These are phyloP conservation scores for Boletus rex-veris DNA, from an alignment of 768 basidiomycete genomes.

Conservation along the genomic window DNA sequence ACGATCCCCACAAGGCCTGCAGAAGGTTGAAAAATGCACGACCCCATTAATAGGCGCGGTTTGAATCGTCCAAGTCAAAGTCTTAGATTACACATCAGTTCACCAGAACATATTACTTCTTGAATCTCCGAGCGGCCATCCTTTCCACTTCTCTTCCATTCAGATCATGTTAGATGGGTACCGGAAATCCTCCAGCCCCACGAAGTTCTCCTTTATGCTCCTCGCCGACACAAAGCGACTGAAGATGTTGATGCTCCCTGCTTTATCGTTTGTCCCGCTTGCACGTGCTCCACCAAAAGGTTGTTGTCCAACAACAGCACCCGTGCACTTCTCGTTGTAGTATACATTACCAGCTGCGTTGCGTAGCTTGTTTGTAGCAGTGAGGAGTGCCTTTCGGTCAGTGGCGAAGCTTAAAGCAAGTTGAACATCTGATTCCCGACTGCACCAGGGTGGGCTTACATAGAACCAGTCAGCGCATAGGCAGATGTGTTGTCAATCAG, in stretches of 20 bases:
- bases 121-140: neutral
- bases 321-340: conserved; percentile 98
- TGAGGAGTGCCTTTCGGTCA: conserved; percentile 76
- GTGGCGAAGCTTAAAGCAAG: conserved; percentile 61
- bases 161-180: conserved; percentile 88
- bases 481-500: conserved; percentile 81
- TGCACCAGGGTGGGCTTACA: conserved; percentile 48
- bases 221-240: conserved; percentile 83
- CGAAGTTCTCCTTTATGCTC: conserved; percentile 97
- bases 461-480: conserved; percentile 93
- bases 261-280: conserved; percentile 98
- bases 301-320: conserved; percentile 96
- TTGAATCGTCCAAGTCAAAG: no score
- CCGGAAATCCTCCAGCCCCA: conserved; percentile 69
- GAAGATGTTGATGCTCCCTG: conserved; percentile 76
- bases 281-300: conserved; percentile 94
- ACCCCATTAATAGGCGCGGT: no score
- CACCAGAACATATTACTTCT: no score
- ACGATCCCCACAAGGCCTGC: no score
- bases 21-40: no score
- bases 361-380: conserved; percentile 77
- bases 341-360: conserved; percentile 96
- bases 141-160: conserved; percentile 3
- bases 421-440: conserved; percentile 8
- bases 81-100: no score